A percentile compares a stretch with the other conserved stretches of the same genome.
Evolutionary conservation across 2,329 filamentous ascomycete genomes (phyloP).

Genomic region (Penicillium sp.): DNA sequence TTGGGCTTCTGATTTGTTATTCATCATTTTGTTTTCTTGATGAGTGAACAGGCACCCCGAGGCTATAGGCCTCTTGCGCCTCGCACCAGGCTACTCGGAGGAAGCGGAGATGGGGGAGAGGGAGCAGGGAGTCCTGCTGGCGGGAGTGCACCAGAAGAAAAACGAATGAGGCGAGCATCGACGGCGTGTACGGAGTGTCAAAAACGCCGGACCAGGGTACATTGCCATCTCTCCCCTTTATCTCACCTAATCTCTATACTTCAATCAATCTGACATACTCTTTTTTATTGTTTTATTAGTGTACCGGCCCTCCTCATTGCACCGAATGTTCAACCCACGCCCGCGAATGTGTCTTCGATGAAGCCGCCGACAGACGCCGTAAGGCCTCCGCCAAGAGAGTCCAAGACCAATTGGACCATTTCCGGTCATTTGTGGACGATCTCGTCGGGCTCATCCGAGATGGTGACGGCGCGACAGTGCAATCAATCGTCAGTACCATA

Average conservation of each 20-base stretch:
- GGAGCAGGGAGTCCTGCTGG: slow-evolving; percentile 18
- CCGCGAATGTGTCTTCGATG: slow-evolving; percentile 36
- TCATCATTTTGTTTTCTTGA: slow-evolving; percentile 8
- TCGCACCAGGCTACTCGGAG: slow-evolving; percentile 19
- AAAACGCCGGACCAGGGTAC: slow-evolving; percentile 39
- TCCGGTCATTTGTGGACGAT: slow-evolving; percentile 28
- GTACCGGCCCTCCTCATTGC: slow-evolving; percentile 31
- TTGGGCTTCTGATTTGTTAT: slow-evolving; percentile 1
- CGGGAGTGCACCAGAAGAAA: slow-evolving; percentile 26
- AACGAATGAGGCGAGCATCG: slow-evolving; percentile 36
- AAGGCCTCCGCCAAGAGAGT: slow-evolving; percentile 32
- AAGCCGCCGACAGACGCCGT: slow-evolving; percentile 37
- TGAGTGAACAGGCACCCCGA: slow-evolving; percentile 30
- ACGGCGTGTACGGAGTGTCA: slow-evolving; percentile 40
- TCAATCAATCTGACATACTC: slow-evolving; percentile 8
- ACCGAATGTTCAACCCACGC: slow-evolving; percentile 34
- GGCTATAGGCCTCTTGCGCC: slow-evolving; percentile 35
- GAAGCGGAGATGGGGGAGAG: slow-evolving; percentile 11
- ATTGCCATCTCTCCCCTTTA: neutral
- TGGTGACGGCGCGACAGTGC: slow-evolving; percentile 18
- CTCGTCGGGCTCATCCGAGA: slow-evolving; percentile 28
- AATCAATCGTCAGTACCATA: slow-evolving; percentile 29
- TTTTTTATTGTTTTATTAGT: slow-evolving; percentile 24
- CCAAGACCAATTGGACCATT: slow-evolving; percentile 31
- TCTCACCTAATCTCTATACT: neutral